Conservation (phyloP, 75 land plant genomes). For the Picea glauca region DNA sequence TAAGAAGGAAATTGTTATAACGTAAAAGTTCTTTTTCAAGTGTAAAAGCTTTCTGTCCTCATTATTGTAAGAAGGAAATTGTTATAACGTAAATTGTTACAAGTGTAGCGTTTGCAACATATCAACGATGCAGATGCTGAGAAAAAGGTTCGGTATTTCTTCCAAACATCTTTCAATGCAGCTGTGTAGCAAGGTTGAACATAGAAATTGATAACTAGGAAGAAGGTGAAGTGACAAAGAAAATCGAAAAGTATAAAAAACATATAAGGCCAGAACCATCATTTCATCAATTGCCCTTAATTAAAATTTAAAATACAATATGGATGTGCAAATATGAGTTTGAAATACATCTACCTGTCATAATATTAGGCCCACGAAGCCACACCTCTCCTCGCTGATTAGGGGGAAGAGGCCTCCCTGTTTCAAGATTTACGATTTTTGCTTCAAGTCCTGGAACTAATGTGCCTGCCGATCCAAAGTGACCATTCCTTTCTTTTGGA, state of each 20-base stretch:
- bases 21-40: too few relatives aligned
- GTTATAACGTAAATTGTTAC: background rate
- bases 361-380: conserved; percentile 78
- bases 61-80: background rate
- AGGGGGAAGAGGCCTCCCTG: conserved; percentile 62
- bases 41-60: background rate
- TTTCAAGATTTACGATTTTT: conserved; percentile 44
- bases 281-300: background rate
- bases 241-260: background rate
- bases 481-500: conserved; percentile 15
- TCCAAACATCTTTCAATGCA: background rate
- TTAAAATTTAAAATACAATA: background rate
- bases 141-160: background rate
- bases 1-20: background rate
- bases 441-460: conserved; percentile 62
- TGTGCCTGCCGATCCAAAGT: conserved; percentile 61
- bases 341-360: conserved; percentile 51
- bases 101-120: background rate
- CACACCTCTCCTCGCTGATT: conserved; percentile 70
- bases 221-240: too few relatives aligned
- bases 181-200: background rate
- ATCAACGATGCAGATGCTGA: background rate
- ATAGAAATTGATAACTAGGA: background rate
- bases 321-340: background rate
- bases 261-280: background rate